Percentiles rank a stretch among this genome's conserved stretches.
phyloP scores from a whole-genome alignment of 331 rosid genomes.

The Ulmus americana region DNA sequence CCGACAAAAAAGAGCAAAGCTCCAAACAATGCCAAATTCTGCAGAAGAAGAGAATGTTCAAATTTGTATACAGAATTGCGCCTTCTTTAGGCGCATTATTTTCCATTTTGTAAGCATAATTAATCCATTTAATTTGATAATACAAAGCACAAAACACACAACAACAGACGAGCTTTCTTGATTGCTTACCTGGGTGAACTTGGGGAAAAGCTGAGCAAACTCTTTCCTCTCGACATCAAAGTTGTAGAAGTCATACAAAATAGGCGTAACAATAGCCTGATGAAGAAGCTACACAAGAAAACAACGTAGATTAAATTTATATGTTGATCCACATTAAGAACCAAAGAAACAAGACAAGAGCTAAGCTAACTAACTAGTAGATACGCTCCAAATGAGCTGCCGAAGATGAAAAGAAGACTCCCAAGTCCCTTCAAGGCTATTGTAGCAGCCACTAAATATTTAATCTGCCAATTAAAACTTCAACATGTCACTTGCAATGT shows the following conservation, averaged over 20 bases:
- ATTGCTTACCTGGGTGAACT: conserved; percentile 52
- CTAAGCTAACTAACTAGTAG: conserved; percentile 41
- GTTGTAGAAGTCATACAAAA: conserved; percentile 64
- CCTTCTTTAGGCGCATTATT: neutral
- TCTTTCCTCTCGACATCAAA: conserved; percentile 53
- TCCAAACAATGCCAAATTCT: conserved; percentile 66
- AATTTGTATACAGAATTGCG: neutral
- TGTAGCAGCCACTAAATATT: conserved; percentile 41
- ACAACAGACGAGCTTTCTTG: neutral
- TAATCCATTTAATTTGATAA: neutral
- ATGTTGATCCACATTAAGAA: neutral
- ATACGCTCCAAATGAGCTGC: conserved; percentile 51
- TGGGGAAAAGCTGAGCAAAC: conserved; percentile 46
- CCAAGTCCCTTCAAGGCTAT: conserved; percentile 52
- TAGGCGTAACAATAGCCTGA: conserved; percentile 47
- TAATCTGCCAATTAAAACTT: conserved; percentile 33
- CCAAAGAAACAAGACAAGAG: neutral
- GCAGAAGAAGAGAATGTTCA: conserved; percentile 6
- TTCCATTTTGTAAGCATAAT: neutral
- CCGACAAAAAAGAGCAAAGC: conserved; percentile 58
- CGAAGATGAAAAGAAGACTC: conserved; percentile 51
- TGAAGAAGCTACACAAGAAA: conserved; percentile 46
- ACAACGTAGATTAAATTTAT: neutral
- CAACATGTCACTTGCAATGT: conserved; percentile 1
- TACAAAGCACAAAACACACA: neutral